Conservation (phyloP, 2,329 filamentous ascomycete species). For the Phoma herbarum region DNA sequence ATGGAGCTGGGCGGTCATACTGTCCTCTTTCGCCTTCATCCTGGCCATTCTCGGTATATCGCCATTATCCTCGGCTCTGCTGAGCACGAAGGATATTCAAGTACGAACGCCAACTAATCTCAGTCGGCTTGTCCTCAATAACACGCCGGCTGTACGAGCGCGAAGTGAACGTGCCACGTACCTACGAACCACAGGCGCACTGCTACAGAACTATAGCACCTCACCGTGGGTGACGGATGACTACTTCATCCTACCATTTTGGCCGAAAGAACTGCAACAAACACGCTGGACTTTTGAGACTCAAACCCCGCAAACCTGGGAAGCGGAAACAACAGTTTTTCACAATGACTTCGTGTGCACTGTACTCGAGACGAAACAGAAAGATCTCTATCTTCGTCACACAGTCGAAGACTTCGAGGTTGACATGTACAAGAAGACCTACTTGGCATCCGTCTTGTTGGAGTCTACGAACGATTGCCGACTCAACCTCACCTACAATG, state of each 20-base stretch:
- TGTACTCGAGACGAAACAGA: not conserved
- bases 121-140: not conserved
- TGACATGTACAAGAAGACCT: not conserved
- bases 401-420: not conserved
- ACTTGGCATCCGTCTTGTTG: not conserved
- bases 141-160: not conserved
- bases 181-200: not conserved
- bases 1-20: not conserved
- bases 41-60: not conserved
- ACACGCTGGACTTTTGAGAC: not conserved
- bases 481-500: not conserved
- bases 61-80: not conserved
- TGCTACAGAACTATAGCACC: not conserved
- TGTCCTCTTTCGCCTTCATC: not conserved
- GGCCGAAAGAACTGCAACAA: not conserved
- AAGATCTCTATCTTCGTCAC: not conserved
- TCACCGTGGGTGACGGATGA: not conserved
- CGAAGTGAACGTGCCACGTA: not conserved
- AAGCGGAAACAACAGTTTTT: not conserved
- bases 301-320: not conserved
- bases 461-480: not conserved
- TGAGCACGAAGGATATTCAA: not conserved
- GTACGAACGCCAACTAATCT: not conserved
- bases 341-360: not conserved
- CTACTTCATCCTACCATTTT: not conserved